Conservation (phyloP, 345 rosid species). For the Isatis tinctoria region DNA sequence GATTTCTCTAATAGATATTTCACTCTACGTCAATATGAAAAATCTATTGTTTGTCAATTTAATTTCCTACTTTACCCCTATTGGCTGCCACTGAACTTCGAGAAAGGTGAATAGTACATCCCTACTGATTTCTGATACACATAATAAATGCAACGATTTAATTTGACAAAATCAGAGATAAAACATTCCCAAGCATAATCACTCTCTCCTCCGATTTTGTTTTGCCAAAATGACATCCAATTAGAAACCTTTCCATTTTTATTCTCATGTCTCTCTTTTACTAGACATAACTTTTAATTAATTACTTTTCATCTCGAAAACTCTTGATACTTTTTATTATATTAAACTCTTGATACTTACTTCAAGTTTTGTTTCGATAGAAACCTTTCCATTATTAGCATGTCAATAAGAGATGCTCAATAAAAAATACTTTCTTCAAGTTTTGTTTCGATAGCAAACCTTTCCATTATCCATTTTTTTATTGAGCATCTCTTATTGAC, state of each 20-base stretch:
- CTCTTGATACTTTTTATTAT: no score
- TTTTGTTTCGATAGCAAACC: no score
- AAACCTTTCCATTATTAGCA: no score
- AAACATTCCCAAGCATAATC: slow-evolving; percentile 4
- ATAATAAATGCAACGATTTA: slow-evolving; percentile 2
- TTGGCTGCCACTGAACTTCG: not conserved
- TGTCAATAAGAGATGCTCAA: no score
- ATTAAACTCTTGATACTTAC: no score
- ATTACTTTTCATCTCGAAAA: no score
- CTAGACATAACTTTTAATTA: no score
- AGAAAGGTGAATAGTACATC: not conserved
- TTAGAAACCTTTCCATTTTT: not conserved
- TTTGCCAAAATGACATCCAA: not conserved
- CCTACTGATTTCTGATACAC: not conserved
- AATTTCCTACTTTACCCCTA: not conserved
- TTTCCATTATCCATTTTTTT: no score
- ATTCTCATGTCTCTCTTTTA: not conserved
- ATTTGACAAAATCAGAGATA: not conserved
- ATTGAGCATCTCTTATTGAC: no score
- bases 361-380: no score
- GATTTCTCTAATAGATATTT: not conserved
- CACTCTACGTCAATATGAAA: not conserved
- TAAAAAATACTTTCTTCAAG: no score
- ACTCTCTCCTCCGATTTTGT: not conserved
- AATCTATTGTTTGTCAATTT: no score